Evolutionary conservation across 352 stramenopile species (phyloP).

Genomic region (Globisporangium nagaii): DNA sequence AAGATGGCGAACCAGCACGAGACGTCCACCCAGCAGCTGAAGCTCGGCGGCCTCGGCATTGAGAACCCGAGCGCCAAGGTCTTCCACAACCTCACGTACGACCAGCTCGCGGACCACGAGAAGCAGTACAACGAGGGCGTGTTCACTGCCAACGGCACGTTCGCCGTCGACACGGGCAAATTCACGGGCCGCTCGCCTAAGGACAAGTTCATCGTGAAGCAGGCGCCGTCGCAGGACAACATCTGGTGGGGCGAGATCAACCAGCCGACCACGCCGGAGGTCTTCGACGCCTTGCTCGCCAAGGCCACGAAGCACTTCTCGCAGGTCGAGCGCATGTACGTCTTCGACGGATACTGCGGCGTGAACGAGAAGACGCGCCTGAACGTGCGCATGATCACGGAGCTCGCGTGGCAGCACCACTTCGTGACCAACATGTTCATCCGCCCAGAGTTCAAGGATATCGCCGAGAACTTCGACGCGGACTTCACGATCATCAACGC

Average conservation of each 20-base stretch:
- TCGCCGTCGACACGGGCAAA: constrained; percentile 97
- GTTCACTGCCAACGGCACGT: constrained; percentile 91
- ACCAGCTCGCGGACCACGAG: constrained; percentile 94
- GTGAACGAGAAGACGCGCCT: constrained; percentile 90
- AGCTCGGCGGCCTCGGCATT: constrained; percentile 90
- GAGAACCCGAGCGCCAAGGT: constrained; percentile 87
- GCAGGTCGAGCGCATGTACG: constrained; percentile 90
- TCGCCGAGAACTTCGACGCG: constrained; percentile 92
- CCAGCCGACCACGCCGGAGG: constrained; percentile 87
- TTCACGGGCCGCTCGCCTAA: constrained; percentile 98
- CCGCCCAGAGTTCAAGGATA: constrained; percentile 65
- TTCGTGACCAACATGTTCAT: constrained; percentile 98
- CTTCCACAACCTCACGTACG: constrained; percentile 95
- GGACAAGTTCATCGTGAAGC: constrained; percentile 98
- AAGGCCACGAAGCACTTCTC: constrained; percentile 93
- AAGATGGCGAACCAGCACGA: no score
- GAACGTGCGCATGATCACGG: constrained; percentile 97
- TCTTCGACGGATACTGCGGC: constrained; percentile 96
- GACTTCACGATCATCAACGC: constrained; percentile 99
- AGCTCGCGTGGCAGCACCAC: constrained; percentile 98
- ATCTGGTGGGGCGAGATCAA: constrained; percentile 98
- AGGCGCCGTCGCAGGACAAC: constrained; percentile 88
- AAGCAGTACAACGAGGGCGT: constrained; percentile 90
- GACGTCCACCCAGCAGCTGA: no score
- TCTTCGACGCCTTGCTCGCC: constrained; percentile 96